A percentile compares a stretch with the other conserved stretches of the same genome.
phyloP scores from a whole-genome alignment of 2,329 filamentous ascomycete genomes.

The Dothideomycetes sp. region DNA sequence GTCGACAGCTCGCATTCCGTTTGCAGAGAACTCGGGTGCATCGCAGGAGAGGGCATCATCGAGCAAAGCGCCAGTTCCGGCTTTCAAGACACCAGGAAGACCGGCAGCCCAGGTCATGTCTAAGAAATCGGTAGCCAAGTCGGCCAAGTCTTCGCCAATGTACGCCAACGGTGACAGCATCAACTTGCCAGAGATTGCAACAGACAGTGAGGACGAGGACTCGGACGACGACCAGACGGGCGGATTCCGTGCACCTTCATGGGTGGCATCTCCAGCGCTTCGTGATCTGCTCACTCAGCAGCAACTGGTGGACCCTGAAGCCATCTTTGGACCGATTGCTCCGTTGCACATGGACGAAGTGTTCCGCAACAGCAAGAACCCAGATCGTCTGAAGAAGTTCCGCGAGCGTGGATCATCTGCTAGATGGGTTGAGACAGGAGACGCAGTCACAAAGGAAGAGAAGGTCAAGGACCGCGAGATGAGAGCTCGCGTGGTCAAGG shows the following conservation, averaged over 20 bases:
- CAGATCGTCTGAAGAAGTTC: constrained; percentile 73
- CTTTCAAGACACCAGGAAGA: constrained; percentile 61
- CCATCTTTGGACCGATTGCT: constrained; percentile 80
- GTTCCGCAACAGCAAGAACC: constrained; percentile 70
- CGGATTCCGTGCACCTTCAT: constrained; percentile 60
- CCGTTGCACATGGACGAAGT: constrained; percentile 94
- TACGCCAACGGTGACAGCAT: constrained; percentile 87
- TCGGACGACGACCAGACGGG: constrained; percentile 41
- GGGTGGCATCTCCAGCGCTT: constrained; percentile 83
- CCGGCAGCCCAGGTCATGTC: constrained; percentile 31
- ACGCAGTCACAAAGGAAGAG: constrained; percentile 79
- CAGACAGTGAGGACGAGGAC: constrained; percentile 80
- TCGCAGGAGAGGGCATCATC: constrained; percentile 22
- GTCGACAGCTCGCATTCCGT: constrained; percentile 80
- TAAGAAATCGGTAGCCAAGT: constrained; percentile 41
- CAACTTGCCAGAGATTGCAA: constrained; percentile 87
- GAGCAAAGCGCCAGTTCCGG: constrained; percentile 19
- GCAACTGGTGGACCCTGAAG: constrained; percentile 73
- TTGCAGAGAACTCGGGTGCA: constrained; percentile 60
- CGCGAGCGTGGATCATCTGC: constrained; percentile 85
- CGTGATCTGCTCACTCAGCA: constrained; percentile 67
- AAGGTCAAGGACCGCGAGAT: constrained; percentile 70
- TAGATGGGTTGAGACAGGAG: constrained; percentile 70
- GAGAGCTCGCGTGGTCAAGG: constrained; percentile 66
- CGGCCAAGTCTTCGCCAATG: constrained; percentile 66